phyloP scores from a whole-genome alignment of 257 asterid species.

The Thymus mandschuricus region DNA sequence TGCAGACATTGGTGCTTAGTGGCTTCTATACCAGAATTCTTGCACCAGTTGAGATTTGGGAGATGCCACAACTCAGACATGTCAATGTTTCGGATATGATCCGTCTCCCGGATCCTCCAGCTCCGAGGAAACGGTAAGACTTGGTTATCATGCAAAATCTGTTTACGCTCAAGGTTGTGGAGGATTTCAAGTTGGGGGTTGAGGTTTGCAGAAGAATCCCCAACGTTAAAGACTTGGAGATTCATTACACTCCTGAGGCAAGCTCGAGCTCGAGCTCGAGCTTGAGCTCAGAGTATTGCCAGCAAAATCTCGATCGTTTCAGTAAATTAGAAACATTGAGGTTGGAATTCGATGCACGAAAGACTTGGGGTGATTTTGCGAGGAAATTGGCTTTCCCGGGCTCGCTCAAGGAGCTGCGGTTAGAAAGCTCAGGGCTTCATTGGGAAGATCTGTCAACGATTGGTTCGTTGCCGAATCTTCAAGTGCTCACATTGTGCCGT shows the following conservation, averaged over 20 bases:
- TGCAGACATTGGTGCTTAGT: too few relatives aligned
- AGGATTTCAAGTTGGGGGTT: neutral
- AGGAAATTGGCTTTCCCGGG: neutral
- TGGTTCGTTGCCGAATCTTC: constrained; percentile 5
- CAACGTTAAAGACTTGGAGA: neutral
- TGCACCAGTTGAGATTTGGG: too few relatives aligned
- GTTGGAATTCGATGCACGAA: too few relatives aligned
- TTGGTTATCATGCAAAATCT: too few relatives aligned
- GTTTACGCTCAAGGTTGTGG: neutral
- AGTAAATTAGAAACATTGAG: neutral
- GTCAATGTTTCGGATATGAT: too few relatives aligned
- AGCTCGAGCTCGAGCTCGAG: neutral
- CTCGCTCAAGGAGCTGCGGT: neutral
- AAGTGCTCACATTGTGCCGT: neutral
- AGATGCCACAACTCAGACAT: too few relatives aligned
- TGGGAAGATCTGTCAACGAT: neutral
- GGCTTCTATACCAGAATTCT: too few relatives aligned
- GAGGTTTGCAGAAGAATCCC: neutral
- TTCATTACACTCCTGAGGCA: neutral
- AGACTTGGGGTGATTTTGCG: neutral
- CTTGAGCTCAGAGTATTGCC: neutral
- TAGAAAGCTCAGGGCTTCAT: neutral
- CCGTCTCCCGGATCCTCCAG: too few relatives aligned
- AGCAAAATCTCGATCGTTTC: neutral
- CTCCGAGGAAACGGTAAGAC: too few relatives aligned